Conservation (phyloP, 257 asterid genomes). For the Ocimum tenuiflorum region DNA sequence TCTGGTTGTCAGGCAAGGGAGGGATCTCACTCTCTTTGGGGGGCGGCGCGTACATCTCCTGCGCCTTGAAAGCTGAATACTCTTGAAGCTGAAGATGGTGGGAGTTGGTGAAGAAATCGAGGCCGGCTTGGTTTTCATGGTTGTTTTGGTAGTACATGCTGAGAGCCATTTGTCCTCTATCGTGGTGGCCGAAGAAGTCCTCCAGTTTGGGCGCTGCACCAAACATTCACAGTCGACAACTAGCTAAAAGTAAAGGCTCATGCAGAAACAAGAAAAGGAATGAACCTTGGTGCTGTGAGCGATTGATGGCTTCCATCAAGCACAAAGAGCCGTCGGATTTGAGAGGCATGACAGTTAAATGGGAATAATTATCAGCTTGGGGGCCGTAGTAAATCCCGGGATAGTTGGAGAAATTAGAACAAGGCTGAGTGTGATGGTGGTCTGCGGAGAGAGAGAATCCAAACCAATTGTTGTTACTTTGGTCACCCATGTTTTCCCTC, state of each 20-base stretch:
- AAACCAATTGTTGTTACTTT: conserved; percentile 51
- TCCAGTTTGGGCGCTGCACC: conserved; percentile 72
- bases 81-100: conserved; percentile 33
- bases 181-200: conserved; percentile 71
- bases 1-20: conserved; percentile 24
- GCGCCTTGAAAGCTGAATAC: conserved; percentile 35
- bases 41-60: conserved; percentile 27
- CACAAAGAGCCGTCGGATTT: conserved; percentile 90
- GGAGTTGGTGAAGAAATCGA: conserved; percentile 39
- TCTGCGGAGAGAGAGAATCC: conserved; percentile 71
- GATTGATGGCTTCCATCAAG: conserved; percentile 69
- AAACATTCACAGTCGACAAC: conserved; percentile 34
- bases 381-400: conserved; percentile 52
- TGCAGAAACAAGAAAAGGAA: neutral
- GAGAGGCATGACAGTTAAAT: conserved; percentile 69
- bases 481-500: conserved; percentile 33
- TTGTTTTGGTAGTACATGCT: conserved; percentile 59
- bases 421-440: conserved; percentile 33
- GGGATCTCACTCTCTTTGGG: conserved; percentile 37
- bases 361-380: conserved; percentile 48
- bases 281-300: conserved; percentile 74
- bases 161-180: conserved; percentile 56
- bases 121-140: conserved; percentile 32
- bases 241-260: neutral
- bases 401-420: conserved; percentile 35